Percentiles rank a stretch among this genome's conserved stretches.
Evolutionary conservation across 139 green algal genomes (phyloP).

Genomic region (Dunaliella primolecta): DNA sequence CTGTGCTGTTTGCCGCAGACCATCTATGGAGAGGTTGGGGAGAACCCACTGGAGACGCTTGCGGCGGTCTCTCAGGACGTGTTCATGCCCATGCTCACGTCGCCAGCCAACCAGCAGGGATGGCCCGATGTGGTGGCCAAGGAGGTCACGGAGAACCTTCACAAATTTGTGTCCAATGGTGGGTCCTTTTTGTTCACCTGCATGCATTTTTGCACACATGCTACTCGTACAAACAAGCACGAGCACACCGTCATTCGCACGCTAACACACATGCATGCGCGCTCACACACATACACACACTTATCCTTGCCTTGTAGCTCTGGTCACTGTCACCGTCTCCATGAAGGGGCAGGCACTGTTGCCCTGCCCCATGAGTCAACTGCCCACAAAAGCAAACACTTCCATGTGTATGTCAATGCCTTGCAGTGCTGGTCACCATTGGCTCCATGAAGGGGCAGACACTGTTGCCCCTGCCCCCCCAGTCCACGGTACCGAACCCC

Average conservation of each 20-base stretch:
- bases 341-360: slow-evolving; percentile 86
- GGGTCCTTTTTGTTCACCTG: not conserved
- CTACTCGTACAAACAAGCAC: no score
- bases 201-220: no score
- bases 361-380: slow-evolving; percentile 62
- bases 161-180: slow-evolving; percentile 84
- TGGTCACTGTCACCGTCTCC: slow-evolving; percentile 75
- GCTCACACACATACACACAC: no score
- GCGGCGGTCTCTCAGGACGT: slow-evolving; percentile 70
- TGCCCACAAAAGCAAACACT: no score
- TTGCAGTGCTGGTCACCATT: slow-evolving; percentile 76
- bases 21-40: slow-evolving; percentile 70
- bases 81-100: slow-evolving; percentile 81
- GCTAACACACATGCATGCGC: no score
- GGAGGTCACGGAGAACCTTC: slow-evolving; percentile 82
- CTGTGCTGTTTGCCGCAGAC: no score
- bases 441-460: slow-evolving; percentile 84
- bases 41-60: slow-evolving; percentile 75
- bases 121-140: slow-evolving; percentile 82
- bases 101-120: slow-evolving; percentile 70
- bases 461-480: slow-evolving; percentile 76
- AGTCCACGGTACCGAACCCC: slow-evolving; percentile 33
- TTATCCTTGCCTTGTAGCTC: no score
- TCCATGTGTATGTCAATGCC: no score
- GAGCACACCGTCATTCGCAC: no score